phyloP scores from a whole-genome alignment of 169 alveolate species.

The Neospora caninum region DNA sequence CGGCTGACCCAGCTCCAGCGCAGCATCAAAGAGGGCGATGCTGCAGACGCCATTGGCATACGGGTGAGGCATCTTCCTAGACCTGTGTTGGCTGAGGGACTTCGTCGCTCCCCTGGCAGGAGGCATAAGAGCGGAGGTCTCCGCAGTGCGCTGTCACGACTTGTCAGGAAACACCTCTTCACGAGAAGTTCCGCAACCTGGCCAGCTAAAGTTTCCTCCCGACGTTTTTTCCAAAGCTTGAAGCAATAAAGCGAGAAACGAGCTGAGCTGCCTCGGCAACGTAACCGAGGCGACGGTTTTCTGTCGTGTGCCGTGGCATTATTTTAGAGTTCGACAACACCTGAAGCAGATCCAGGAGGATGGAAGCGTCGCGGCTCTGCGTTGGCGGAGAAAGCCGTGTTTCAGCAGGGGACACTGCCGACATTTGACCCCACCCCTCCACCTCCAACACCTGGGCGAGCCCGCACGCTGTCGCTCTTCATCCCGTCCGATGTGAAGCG shows the following conservation, averaged over 20 bases:
- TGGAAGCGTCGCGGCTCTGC: slow-evolving; percentile 36
- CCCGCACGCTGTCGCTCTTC: slow-evolving; percentile 1
- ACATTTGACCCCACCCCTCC: background rate
- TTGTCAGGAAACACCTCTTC: too few relatives aligned
- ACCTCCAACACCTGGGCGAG: slow-evolving; percentile 6
- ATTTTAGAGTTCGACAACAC: background rate
- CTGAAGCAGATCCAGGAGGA: background rate
- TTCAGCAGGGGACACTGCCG: background rate
- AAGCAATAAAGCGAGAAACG: too few relatives aligned
- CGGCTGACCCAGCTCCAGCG: slow-evolving; percentile 5
- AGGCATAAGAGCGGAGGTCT: too few relatives aligned
- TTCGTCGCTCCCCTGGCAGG: background rate
- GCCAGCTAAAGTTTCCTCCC: too few relatives aligned
- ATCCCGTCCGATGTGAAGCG: background rate
- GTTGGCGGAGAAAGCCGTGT: slow-evolving; percentile 18
- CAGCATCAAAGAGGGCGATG: slow-evolving; percentile 25
- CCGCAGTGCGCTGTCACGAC: too few relatives aligned
- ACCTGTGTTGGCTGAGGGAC: too few relatives aligned
- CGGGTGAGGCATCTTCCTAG: background rate
- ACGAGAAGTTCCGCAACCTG: too few relatives aligned
- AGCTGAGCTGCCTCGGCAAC: too few relatives aligned
- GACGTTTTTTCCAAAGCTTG: too few relatives aligned
- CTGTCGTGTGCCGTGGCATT: background rate
- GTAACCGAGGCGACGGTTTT: too few relatives aligned
- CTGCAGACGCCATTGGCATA: background rate